Evolutionary conservation across 2,329 filamentous ascomycete genomes (phyloP).

Genomic region (Sporothrix euskadiensis): DNA sequence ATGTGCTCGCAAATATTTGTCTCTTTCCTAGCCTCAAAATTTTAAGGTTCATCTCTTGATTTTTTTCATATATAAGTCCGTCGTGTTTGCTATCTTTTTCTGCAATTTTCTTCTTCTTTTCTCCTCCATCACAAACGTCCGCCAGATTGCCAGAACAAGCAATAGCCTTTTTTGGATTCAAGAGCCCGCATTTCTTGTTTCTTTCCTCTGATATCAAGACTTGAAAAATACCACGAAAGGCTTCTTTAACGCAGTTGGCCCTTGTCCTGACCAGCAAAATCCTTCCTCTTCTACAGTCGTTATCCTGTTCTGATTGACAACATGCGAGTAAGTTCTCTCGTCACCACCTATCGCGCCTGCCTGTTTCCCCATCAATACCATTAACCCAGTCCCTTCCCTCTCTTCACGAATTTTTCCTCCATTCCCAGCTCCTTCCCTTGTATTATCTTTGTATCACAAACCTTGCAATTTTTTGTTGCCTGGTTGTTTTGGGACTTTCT

Average conservation of each 20-base stretch:
- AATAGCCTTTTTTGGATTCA: too few species aligned
- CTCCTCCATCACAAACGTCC: too few species aligned
- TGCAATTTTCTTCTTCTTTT: too few species aligned
- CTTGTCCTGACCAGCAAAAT: too few species aligned
- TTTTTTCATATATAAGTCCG: background rate
- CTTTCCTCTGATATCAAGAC: too few species aligned
- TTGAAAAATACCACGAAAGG: too few species aligned
- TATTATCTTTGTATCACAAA: too few species aligned
- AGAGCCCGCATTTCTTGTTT: too few species aligned
- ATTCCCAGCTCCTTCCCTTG: background rate
- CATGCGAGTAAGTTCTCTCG: background rate
- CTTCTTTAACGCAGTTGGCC: too few species aligned
- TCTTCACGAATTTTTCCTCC: background rate
- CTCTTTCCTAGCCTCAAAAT: background rate
- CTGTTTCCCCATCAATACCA: background rate
- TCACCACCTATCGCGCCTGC: background rate
- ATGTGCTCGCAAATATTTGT: background rate
- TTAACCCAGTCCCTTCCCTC: too few species aligned
- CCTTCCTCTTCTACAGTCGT: background rate
- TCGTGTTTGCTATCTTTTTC: background rate
- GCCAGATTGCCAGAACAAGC: too few species aligned
- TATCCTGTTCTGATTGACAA: background rate
- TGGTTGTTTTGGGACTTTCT: too few species aligned
- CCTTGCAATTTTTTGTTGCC: background rate
- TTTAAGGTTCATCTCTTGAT: background rate